Evolutionary conservation across 805 yeast species (phyloP), one percentile per base, ranked within the genome.

Genomic region (Allodekkera sacchari): DNA sequence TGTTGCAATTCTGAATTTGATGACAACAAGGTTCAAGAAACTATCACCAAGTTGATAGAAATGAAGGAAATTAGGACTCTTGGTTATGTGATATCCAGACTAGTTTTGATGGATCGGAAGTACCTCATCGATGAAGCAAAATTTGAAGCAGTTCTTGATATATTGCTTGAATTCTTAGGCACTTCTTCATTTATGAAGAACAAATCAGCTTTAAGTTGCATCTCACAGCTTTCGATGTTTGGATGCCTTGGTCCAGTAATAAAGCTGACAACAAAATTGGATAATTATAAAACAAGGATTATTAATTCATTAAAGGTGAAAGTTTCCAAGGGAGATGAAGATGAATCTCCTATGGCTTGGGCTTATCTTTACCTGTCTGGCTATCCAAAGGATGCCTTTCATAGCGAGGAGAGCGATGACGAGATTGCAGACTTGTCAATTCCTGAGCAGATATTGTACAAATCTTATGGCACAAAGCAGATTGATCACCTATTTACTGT

Each of bases 401-500:
- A 15, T 13, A 21, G n/a, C 12, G 22, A 27, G 18, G 38, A 18
- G 9, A 24, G 15, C 11, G 45, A 43, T 6, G 43, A 40, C 6
- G 64, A 57, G 5, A 9, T 7, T 6, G 36, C 14, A 13, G 30
- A 34, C 3, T 29, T 53, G 5, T 38, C 43, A 7, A 38, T 42
- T 1, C 62, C 61, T 34, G 70, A 78, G 27, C 50, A 61, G 7
- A 42, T 54, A 1, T 45, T 85, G 2, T 75, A 66, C 43, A 77
- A 71, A 4, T 66, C 82, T 0, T 77, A 80, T 48, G 52, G 49
- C 4, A 69, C 85, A 1, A 84, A 81, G 39, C 84, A 82, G 38
- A 62, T 74, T n/a, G 96, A 89, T 38, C 71, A 64, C 31, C 56
- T 80, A 14, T 84, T 89, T 42, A 66, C 85, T 0, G 68, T 78